A percentile compares a stretch with the other conserved stretches of the same genome.
Conservation (phyloP, 148 eudicot genomes). For the Vaccinium corymbosum region DNA sequence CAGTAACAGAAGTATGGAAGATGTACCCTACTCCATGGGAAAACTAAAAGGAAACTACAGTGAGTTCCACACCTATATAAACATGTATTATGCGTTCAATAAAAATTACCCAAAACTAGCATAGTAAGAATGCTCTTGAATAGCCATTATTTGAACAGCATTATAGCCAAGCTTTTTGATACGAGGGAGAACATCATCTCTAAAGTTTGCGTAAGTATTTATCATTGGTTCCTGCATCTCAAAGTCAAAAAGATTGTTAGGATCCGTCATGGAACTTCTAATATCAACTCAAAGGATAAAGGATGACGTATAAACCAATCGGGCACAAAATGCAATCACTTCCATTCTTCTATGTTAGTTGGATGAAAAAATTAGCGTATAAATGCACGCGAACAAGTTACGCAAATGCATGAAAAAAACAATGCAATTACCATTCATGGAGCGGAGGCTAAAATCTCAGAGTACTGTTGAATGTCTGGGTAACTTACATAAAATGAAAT, state of each 20-base stretch:
- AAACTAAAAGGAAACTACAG: background rate
- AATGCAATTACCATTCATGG: background rate
- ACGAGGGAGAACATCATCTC: slow-evolving; percentile 97
- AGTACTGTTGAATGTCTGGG: background rate
- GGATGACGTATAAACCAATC: background rate
- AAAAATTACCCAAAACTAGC: slow-evolving; percentile 90
- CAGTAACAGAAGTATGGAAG: background rate
- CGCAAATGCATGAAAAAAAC: background rate
- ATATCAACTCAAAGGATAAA: background rate
- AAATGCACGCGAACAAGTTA: background rate
- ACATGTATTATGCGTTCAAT: background rate
- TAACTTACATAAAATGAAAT: background rate
- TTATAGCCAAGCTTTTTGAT: slow-evolving; percentile 90
- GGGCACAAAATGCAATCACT: background rate
- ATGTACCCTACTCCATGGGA: slow-evolving; percentile 5
- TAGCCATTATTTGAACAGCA: slow-evolving; percentile 99
- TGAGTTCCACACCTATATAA: background rate
- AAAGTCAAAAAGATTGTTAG: slow-evolving; percentile 14
- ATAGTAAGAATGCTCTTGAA: slow-evolving; percentile 97
- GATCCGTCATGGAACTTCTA: background rate
- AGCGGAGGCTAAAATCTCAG: background rate
- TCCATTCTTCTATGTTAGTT: background rate
- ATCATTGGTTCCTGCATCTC: slow-evolving; percentile 78
- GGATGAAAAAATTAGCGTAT: background rate
- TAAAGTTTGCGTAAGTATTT: slow-evolving; percentile 86